A percentile compares a stretch with the other conserved stretches of the same genome.
phyloP scores from a whole-genome alignment of 2,329 filamentous ascomycete species.

The Hypoxylon sp. region DNA sequence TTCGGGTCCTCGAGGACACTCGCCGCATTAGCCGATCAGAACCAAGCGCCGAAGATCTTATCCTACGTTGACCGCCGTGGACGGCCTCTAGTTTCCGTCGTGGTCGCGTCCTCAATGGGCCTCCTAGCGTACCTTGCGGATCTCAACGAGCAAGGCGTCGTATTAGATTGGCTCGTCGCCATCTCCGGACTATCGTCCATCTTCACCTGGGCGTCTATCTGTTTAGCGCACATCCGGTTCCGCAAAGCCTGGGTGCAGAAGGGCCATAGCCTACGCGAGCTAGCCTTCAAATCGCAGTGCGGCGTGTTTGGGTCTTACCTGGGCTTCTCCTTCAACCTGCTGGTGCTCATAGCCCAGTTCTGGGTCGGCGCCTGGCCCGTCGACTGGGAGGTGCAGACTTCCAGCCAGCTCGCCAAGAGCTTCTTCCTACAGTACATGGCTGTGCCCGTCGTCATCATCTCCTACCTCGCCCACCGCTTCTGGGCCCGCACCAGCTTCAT shows the following conservation, averaged over 20 bases:
- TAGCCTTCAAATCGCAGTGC: slow-evolving; percentile 85
- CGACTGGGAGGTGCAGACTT: slow-evolving; percentile 64
- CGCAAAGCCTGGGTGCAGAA: slow-evolving; percentile 81
- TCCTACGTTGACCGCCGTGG: slow-evolving; percentile 87
- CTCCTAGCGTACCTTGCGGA: slow-evolving; percentile 84
- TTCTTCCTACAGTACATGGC: slow-evolving; percentile 84
- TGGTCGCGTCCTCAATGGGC: slow-evolving; percentile 76
- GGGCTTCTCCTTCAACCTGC: slow-evolving; percentile 80
- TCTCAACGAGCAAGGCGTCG: slow-evolving; percentile 69
- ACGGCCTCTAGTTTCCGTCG: slow-evolving; percentile 82
- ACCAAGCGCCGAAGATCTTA: slow-evolving; percentile 82
- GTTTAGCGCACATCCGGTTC: slow-evolving; percentile 93
- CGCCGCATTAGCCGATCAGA: slow-evolving; percentile 89
- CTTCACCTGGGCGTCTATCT: slow-evolving; percentile 89
- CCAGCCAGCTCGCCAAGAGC: slow-evolving; percentile 66
- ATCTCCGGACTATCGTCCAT: slow-evolving; percentile 80
- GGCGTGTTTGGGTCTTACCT: slow-evolving; percentile 86
- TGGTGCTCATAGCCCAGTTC: slow-evolving; percentile 87
- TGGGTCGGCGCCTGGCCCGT: slow-evolving; percentile 89
- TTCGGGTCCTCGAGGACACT: slow-evolving; percentile 94
- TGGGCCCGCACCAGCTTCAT: slow-evolving; percentile 79
- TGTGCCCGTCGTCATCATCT: slow-evolving; percentile 75
- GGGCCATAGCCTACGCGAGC: slow-evolving; percentile 79
- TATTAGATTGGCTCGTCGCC: slow-evolving; percentile 85
- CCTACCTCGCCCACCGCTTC: slow-evolving; percentile 83